Evolutionary conservation across 805 yeast genomes (phyloP), one percentile per base, ranked within the genome.

Genomic region (Jamesozyma hellenica): DNA sequence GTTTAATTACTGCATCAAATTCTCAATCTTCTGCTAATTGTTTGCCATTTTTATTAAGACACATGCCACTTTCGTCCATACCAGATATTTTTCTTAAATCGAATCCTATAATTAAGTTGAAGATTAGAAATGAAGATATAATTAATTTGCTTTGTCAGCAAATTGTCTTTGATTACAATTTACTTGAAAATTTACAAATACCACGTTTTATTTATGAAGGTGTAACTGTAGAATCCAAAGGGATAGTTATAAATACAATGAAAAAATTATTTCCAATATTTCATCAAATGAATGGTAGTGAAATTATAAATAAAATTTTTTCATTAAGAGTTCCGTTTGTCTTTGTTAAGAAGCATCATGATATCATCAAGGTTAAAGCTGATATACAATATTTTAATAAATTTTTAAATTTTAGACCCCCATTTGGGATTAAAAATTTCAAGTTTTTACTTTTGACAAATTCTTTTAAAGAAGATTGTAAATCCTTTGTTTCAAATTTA

Each of bases 11-110:
- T 7, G 27, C 16, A 10, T 14, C 21, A 7, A 17, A 21, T 5
- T 21, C 8, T 6, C 23, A 21, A 21, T 21, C 25, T 35, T 47
- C 57, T 3, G 70, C 83, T 5, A 81, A 79, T 46, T 78, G 79
- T 59, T 56, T 82, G 27, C 88, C 87, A 1, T 75, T 82, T 58
- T 65, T 82, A 10, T 57, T 82, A 21, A 62, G 88, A 42, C 74
- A 78, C 32, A 72, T 80, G 42, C 79, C 84, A 15, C 64, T 79
- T 0, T 65, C 70, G 33, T 71, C 82, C 0, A 75, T 82, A 10
- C 90, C 94, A 0, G 63, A 67, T 13, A 49, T 55, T 12, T 76
- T 77, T 45, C 58, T 50, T 7, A 38, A 36, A 18, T 36, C 48
- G 3, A 56, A 52, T 32, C 58, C 61, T 3, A 32, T 39, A 2